Conservation (phyloP, 352 stramenopile genomes). For the Hyphochytrium catenoides region DNA sequence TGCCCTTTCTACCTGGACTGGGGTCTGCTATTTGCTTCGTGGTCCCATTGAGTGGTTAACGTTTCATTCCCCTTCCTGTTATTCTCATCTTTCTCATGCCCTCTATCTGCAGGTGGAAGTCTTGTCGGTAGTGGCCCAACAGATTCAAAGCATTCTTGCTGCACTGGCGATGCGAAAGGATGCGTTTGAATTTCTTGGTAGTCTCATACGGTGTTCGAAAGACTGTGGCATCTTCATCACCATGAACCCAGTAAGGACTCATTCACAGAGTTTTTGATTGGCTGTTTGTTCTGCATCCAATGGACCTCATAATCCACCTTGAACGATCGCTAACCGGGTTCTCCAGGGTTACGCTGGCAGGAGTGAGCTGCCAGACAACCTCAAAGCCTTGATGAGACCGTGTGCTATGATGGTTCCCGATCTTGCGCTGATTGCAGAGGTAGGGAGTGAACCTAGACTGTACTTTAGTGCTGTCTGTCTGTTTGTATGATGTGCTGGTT, state of each 20-base stretch:
- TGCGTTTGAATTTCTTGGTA: constrained; percentile 54
- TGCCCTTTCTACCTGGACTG: too few relatives aligned
- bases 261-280: too few relatives aligned
- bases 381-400: constrained; percentile 55
- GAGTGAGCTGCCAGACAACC: constrained; percentile 61
- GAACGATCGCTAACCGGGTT: too few relatives aligned
- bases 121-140: constrained; percentile 72
- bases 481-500: too few relatives aligned
- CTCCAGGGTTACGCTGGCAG: constrained; percentile 59
- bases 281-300: too few relatives aligned
- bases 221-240: constrained; percentile 79
- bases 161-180: constrained; percentile 40
- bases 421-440: constrained; percentile 46
- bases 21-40: too few relatives aligned
- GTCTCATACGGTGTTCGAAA: constrained; percentile 51
- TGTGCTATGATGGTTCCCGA: constrained; percentile 69
- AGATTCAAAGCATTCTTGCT: constrained; percentile 69
- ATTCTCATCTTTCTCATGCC: too few relatives aligned
- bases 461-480: constrained; percentile 1
- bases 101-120: too few relatives aligned
- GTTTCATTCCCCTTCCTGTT: too few relatives aligned
- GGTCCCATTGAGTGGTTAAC: too few relatives aligned
- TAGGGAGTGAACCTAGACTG: too few relatives aligned
- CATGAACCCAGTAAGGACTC: constrained; percentile 70
- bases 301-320: too few relatives aligned